Percentiles rank a stretch among this genome's conserved stretches.
phyloP scores from a whole-genome alignment of 2,329 filamentous ascomycete species.

The Phialophora verrucosa region DNA sequence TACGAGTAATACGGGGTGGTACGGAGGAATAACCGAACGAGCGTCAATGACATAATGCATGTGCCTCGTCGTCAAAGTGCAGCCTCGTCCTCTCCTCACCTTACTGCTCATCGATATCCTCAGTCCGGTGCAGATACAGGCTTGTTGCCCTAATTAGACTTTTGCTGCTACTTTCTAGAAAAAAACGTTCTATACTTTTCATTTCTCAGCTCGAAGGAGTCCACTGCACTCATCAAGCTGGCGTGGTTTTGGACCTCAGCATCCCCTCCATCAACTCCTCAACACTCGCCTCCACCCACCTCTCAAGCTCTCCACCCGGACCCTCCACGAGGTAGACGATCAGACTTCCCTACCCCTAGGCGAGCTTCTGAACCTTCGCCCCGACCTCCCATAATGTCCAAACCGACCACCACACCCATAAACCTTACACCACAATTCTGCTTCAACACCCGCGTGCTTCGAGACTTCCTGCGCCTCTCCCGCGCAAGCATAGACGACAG shows the following conservation, averaged over 20 bases:
- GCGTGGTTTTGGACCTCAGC: slow-evolving; percentile 39
- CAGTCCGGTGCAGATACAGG: not conserved
- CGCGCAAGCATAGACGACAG: slow-evolving; percentile 87
- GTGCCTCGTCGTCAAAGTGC: slow-evolving; percentile 1
- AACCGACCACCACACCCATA: slow-evolving; percentile 39
- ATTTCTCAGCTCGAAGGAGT: not conserved
- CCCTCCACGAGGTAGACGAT: not conserved
- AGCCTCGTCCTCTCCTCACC: slow-evolving; percentile 12
- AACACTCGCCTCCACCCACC: slow-evolving; percentile 23
- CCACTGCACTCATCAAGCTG: slow-evolving; percentile 35
- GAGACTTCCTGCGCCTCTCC: slow-evolving; percentile 90
- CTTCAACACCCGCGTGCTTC: slow-evolving; percentile 39
- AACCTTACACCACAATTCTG: slow-evolving; percentile 76
- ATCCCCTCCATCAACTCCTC: slow-evolving; percentile 18
- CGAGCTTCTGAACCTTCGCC: not conserved
- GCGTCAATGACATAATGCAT: slow-evolving; percentile 21
- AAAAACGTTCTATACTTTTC: not conserved
- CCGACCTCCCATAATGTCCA: slow-evolving; percentile 46
- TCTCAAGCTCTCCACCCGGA: slow-evolving; percentile 15
- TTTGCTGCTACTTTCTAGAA: not conserved
- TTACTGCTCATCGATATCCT: not conserved
- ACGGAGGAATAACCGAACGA: not conserved
- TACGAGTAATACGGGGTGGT: not conserved
- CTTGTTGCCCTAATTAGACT: not conserved
- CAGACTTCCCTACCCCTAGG: not conserved